phyloP scores from a whole-genome alignment of 1,284 basidiomycete genomes.

The Sanghuangporus sanghuang region DNA sequence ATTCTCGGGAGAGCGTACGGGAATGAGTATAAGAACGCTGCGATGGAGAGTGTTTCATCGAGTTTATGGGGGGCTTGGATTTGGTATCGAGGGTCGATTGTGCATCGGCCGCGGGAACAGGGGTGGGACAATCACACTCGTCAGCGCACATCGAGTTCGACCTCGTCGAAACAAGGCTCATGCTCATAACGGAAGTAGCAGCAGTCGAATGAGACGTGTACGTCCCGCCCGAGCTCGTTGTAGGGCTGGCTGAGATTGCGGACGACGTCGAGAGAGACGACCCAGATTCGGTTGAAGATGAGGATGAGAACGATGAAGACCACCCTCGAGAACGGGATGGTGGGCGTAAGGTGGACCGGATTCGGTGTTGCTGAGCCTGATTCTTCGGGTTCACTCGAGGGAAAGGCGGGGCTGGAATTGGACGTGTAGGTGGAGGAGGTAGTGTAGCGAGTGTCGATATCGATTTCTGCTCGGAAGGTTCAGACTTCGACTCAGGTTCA shows the following conservation, averaged over 20 bases:
- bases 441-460: not conserved
- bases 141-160: not conserved
- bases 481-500: not conserved
- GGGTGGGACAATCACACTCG: not conserved
- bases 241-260: not conserved
- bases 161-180: not conserved
- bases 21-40: not conserved
- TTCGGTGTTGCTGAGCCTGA: not conserved
- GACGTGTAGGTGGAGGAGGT: not conserved
- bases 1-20: not conserved
- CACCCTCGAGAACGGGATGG: not conserved
- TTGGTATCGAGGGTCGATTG: not conserved
- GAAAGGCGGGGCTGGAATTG: not conserved
- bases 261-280: not conserved
- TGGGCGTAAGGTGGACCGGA: not conserved
- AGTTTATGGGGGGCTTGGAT: not conserved
- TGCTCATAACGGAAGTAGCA: not conserved
- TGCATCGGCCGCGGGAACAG: not conserved
- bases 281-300: not conserved
- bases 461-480: not conserved
- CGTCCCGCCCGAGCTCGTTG: not conserved
- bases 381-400: not conserved
- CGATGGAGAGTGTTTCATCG: not conserved
- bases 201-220: not conserved
- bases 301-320: not conserved